Percentiles rank a stretch among this genome's conserved stretches.
Evolutionary conservation across 2,329 filamentous ascomycete species (phyloP).

Genomic region (Aureobasidium uvarum): DNA sequence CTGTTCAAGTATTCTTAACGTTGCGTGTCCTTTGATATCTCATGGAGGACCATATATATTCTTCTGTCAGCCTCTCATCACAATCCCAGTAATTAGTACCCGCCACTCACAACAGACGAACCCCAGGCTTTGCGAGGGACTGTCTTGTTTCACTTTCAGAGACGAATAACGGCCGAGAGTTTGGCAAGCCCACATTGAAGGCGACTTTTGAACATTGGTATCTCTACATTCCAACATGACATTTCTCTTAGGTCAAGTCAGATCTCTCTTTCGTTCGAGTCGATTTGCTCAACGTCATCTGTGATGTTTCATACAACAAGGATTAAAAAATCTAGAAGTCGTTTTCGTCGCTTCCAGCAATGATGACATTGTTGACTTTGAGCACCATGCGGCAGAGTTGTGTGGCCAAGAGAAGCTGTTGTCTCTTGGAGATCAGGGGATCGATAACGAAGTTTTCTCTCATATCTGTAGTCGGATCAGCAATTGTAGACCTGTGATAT

Average conservation of each 20-base stretch:
- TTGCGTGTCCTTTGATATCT: no score
- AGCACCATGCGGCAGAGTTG: slow-evolving; percentile 98
- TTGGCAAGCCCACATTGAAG: not conserved
- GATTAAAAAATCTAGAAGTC: slow-evolving; percentile 62
- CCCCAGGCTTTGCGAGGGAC: no score
- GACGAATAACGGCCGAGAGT: not conserved
- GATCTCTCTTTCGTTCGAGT: not conserved
- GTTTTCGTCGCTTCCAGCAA: slow-evolving; percentile 80
- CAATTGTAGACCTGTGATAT: not conserved
- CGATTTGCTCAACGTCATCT: not conserved
- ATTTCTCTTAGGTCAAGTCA: not conserved
- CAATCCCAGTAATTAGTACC: no score
- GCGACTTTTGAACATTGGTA: slow-evolving; percentile 22
- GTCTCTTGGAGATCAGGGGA: slow-evolving; percentile 95
- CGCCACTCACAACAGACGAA: no score
- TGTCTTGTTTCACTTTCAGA: no score
- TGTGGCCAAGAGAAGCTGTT: slow-evolving; percentile 92
- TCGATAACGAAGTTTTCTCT: slow-evolving; percentile 97
- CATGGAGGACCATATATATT: no score
- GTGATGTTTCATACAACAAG: not conserved
- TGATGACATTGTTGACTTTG: slow-evolving; percentile 94
- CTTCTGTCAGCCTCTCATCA: no score
- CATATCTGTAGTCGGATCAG: slow-evolving; percentile 64
- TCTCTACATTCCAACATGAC: slow-evolving; percentile 8
- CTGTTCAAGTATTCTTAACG: not conserved